Evolutionary conservation across 176 grass and related monocot species (phyloP).

Genomic region (Triticum timopheevii): DNA sequence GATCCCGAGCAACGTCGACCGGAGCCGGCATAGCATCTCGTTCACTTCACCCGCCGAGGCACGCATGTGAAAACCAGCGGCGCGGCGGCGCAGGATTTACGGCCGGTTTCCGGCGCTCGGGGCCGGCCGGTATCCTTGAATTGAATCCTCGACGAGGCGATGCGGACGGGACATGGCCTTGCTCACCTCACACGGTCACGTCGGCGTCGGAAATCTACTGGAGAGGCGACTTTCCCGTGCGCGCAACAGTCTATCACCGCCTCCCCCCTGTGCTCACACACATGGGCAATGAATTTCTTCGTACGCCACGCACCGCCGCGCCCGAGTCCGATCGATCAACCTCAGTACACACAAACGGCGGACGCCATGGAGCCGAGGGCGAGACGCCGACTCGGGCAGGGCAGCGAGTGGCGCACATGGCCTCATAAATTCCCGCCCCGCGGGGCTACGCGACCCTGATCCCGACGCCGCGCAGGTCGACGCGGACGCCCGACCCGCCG

Average conservation of each 20-base stretch:
- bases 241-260: neutral
- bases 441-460: conserved; percentile 18
- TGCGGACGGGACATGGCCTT: neutral
- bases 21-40: neutral
- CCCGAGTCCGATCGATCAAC: too few species aligned
- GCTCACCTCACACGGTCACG: neutral
- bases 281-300: neutral
- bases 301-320: neutral
- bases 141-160: neutral
- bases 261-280: neutral
- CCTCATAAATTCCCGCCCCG: conserved; percentile 21
- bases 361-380: neutral
- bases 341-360: too few species aligned
- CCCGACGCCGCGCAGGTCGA: conserved; percentile 13
- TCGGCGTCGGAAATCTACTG: conserved; percentile 13
- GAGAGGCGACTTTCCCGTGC: conserved; percentile 15
- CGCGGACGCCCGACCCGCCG: neutral
- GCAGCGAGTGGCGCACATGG: conserved; percentile 36
- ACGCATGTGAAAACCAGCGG: conserved; percentile 1
- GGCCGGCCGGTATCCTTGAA: neutral
- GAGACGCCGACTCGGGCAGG: neutral
- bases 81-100: neutral
- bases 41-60: neutral
- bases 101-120: neutral
- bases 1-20: neutral